These are phyloP conservation scores for Ulota crispa DNA, from an alignment of 225 moss, liverwort and hornwort genomes.

Conservation along the genomic window DNA sequence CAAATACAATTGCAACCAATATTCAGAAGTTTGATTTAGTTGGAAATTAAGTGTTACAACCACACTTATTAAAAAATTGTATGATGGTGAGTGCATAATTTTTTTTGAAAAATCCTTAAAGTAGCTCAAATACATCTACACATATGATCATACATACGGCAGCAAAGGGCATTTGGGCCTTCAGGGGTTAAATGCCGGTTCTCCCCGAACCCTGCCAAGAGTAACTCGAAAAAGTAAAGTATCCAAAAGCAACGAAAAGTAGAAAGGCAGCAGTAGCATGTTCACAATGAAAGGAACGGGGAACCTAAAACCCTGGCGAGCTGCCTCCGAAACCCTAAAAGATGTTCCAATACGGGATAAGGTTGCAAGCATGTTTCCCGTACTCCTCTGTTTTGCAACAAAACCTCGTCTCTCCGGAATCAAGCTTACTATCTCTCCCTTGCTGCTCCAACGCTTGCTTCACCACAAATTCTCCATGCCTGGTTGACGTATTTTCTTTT, in stretches of 20 bases:
- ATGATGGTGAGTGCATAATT: no score
- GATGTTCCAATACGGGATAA: constrained; percentile 13
- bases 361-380: not conserved
- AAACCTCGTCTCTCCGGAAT: not conserved
- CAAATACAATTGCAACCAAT: no score
- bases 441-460: not conserved
- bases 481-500: not conserved
- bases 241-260: not conserved
- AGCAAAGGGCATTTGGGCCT: no score
- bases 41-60: no score
- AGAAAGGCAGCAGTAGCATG: not conserved
- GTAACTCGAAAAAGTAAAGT: not conserved
- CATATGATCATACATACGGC: no score
- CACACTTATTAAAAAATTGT: no score
- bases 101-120: no score
- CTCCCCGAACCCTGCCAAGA: no score
- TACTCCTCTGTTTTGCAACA: constrained; percentile 2
- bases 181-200: no score
- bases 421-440: not conserved
- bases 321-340: constrained; percentile 17
- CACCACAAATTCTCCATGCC: not conserved
- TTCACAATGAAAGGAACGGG: not conserved
- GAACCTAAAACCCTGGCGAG: constrained; percentile 27
- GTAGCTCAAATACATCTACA: no score
- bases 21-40: no score